A percentile compares a stretch with the other conserved stretches of the same genome.
Conservation (phyloP, 176 grass and related monocot species). For the Poa annua region DNA sequence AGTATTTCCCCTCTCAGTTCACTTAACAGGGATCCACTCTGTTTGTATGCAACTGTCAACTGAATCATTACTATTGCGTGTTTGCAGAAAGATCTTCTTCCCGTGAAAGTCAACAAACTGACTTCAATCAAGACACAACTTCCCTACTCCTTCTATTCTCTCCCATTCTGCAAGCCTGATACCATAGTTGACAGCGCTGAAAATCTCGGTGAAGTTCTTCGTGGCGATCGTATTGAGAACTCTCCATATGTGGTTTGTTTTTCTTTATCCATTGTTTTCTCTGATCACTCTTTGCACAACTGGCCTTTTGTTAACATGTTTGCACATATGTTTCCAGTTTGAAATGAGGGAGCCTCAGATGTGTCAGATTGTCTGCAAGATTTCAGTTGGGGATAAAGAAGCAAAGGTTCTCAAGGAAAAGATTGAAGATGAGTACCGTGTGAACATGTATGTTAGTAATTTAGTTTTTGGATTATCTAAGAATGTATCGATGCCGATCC, state of each 20-base stretch:
- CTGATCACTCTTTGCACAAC: slow-evolving; percentile 28
- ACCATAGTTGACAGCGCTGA: slow-evolving; percentile 81
- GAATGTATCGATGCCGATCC: neutral
- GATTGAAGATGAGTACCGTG: slow-evolving; percentile 88
- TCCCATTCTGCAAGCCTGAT: slow-evolving; percentile 78
- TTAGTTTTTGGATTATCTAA: neutral
- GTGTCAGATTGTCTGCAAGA: slow-evolving; percentile 86
- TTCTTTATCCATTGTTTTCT: neutral
- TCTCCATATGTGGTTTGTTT: slow-evolving; percentile 77
- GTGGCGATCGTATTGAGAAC: slow-evolving; percentile 89
- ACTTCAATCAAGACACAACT: slow-evolving; percentile 93
- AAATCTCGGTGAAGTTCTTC: slow-evolving; percentile 89
- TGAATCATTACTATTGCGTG: neutral
- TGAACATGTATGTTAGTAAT: slow-evolving; percentile 69
- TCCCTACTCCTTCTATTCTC: slow-evolving; percentile 90
- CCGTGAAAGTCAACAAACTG: slow-evolving; percentile 86
- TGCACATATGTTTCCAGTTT: slow-evolving; percentile 56
- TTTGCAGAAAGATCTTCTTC: slow-evolving; percentile 68
- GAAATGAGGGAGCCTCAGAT: slow-evolving; percentile 86
- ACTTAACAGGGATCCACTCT: neutral
- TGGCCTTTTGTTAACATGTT: slow-evolving; percentile 11
- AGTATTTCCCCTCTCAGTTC: neutral
- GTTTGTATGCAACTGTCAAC: neutral
- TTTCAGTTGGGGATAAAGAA: slow-evolving; percentile 66
- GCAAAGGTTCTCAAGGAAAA: slow-evolving; percentile 84